phyloP scores from a whole-genome alignment of 1,284 basidiomycete species.

The Austroboletus rostrupii region DNA sequence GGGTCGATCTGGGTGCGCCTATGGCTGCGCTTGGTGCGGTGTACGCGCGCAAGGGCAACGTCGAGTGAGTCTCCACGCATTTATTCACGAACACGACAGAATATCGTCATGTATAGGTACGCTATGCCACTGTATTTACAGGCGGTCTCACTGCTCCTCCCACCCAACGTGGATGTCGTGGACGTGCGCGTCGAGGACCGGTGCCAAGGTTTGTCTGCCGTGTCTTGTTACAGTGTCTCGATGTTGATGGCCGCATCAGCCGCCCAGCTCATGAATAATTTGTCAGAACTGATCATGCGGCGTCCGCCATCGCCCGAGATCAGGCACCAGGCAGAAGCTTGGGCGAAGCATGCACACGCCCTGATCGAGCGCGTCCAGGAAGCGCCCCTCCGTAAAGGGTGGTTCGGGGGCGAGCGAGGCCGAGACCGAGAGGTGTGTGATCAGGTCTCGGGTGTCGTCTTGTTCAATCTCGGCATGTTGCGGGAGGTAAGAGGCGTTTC shows the following conservation, averaged over 20 bases:
- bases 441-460: constrained; percentile 50
- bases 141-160: constrained; percentile 62
- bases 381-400: constrained; percentile 24
- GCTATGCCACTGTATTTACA: constrained; percentile 66
- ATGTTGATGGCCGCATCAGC: constrained; percentile 33
- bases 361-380: constrained; percentile 39
- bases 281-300: constrained; percentile 57
- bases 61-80: constrained; percentile 46
- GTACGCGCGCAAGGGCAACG: constrained; percentile 55
- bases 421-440: constrained; percentile 43
- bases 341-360: constrained; percentile 54
- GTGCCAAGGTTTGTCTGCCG: constrained; percentile 48
- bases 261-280: constrained; percentile 68
- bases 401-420: constrained; percentile 17
- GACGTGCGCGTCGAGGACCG: constrained; percentile 43
- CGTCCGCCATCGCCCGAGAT: constrained; percentile 42
- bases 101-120: constrained; percentile 38
- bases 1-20: constrained; percentile 62
- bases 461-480: constrained; percentile 59
- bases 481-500: constrained; percentile 35
- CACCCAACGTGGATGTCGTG: constrained; percentile 35
- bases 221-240: not conserved
- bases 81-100: not conserved
- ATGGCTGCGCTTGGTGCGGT: constrained; percentile 65
- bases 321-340: constrained; percentile 54